Evolutionary conservation across 495 filamentous ascomycete species (phyloP).

Genomic region (Daldinia grandis): DNA sequence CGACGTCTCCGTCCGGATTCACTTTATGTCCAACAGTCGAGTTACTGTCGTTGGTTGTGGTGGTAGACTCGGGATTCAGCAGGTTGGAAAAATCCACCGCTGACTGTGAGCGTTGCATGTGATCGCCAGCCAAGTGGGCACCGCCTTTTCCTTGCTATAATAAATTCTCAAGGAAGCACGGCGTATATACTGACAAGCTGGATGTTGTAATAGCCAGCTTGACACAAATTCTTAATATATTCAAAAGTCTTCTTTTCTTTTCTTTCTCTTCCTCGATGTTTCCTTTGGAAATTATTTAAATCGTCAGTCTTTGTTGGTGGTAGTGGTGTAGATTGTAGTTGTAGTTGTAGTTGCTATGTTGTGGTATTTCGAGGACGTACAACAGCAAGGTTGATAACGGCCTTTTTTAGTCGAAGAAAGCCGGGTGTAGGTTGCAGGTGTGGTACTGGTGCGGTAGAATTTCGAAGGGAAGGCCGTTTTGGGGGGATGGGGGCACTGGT

Average conservation of each 20-base stretch:
- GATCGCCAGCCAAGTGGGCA: slow-evolving; percentile 56
- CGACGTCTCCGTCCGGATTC: slow-evolving; percentile 52
- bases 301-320: not conserved
- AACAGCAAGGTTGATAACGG: slow-evolving; percentile 23
- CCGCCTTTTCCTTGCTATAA: slow-evolving; percentile 36
- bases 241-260: not conserved
- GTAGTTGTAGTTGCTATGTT: not conserved
- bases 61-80: slow-evolving; percentile 68
- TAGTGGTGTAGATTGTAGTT: not conserved
- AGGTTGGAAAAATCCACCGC: slow-evolving; percentile 82
- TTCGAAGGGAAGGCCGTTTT: slow-evolving; percentile 40
- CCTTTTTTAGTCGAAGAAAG: slow-evolving; percentile 31
- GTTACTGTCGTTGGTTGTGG: slow-evolving; percentile 44
- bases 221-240: not conserved
- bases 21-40: slow-evolving; percentile 27
- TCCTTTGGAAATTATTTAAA: slow-evolving; percentile 1
- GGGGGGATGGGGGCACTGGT: slow-evolving; percentile 46
- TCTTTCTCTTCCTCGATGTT: not conserved
- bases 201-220: not conserved
- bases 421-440: slow-evolving; percentile 35
- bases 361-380: slow-evolving; percentile 16
- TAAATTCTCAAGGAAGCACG: slow-evolving; percentile 11
- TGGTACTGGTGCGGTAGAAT: slow-evolving; percentile 43
- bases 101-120: slow-evolving; percentile 77
- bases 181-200: slow-evolving; percentile 10